Conservation (phyloP, 768 basidiomycete genomes). For the Suillus cothurnatus region DNA sequence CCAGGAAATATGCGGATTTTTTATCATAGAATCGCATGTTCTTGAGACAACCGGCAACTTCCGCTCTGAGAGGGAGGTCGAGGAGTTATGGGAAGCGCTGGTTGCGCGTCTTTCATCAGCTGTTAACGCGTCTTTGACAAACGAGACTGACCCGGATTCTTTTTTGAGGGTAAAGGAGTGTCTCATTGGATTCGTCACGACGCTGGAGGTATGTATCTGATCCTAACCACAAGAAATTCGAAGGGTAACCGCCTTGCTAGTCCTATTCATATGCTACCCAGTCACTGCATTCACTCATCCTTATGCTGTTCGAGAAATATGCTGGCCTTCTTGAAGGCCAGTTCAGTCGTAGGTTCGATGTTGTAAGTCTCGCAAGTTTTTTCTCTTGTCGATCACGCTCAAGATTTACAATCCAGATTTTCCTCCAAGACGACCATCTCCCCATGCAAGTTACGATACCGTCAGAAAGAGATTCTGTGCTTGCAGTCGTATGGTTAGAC, state of each 20-base stretch:
- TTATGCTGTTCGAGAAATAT: slow-evolving; percentile 91
- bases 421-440: slow-evolving; percentile 84
- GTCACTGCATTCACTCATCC: slow-evolving; percentile 80
- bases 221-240: neutral
- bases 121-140: slow-evolving; percentile 70
- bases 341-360: slow-evolving; percentile 80
- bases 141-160: slow-evolving; percentile 77
- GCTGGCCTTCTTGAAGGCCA: slow-evolving; percentile 78
- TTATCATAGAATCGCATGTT: slow-evolving; percentile 94
- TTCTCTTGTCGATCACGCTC: slow-evolving; percentile 6
- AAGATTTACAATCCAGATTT: slow-evolving; percentile 53
- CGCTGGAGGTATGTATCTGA: slow-evolving; percentile 69
- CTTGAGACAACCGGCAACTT: slow-evolving; percentile 87
- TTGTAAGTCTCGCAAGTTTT: slow-evolving; percentile 46
- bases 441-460: slow-evolving; percentile 74
- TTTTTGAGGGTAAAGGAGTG: slow-evolving; percentile 85
- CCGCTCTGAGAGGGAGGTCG: slow-evolving; percentile 88
- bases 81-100: slow-evolving; percentile 93
- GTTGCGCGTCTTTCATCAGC: slow-evolving; percentile 71
- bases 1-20: slow-evolving; percentile 96
- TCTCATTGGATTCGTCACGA: slow-evolving; percentile 85
- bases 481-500: slow-evolving; percentile 84
- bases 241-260: slow-evolving; percentile 41
- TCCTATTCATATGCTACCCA: slow-evolving; percentile 84
- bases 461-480: slow-evolving; percentile 68